Conservation (phyloP, 2,329 filamentous ascomycete genomes). For the Hypoxylon sp. region DNA sequence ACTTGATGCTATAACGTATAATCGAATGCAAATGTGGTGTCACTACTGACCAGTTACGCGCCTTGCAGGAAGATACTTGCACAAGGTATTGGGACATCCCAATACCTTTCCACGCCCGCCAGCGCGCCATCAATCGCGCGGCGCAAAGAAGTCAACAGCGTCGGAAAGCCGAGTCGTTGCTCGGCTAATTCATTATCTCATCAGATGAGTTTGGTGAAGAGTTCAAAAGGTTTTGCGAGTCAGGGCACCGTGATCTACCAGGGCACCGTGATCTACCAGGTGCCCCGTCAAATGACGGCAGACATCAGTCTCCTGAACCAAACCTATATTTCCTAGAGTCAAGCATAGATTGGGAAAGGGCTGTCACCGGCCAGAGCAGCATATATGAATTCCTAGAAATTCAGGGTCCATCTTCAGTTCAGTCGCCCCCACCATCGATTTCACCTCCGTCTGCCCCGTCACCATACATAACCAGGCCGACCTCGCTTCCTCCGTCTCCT, state of each 20-base stretch:
- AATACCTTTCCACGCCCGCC: too few relatives aligned
- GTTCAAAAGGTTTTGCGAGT: too few relatives aligned
- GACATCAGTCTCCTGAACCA: not conserved
- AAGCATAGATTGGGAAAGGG: not conserved
- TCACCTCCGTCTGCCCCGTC: not conserved
- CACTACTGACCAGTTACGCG: too few relatives aligned
- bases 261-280: not conserved
- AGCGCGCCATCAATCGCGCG: too few relatives aligned
- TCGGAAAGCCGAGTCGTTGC: too few relatives aligned
- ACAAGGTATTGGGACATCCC: too few relatives aligned
- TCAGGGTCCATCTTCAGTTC: not conserved
- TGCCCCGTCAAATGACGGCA: not conserved
- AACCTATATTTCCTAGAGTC: not conserved
- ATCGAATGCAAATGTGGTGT: too few relatives aligned
- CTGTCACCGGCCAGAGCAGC: not conserved
- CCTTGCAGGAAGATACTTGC: too few relatives aligned
- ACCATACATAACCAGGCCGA: not conserved
- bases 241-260: too few relatives aligned
- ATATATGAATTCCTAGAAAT: not conserved
- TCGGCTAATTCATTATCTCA: not conserved
- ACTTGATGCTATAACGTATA: too few relatives aligned
- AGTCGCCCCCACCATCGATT: not conserved
- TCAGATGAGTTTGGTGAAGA: too few relatives aligned
- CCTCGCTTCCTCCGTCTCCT: not conserved
- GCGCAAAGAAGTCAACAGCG: too few relatives aligned